Evolutionary conservation across 169 alveolate species (phyloP), one percentile per base, ranked within the genome.

Genomic region (Eimeria tenella): DNA sequence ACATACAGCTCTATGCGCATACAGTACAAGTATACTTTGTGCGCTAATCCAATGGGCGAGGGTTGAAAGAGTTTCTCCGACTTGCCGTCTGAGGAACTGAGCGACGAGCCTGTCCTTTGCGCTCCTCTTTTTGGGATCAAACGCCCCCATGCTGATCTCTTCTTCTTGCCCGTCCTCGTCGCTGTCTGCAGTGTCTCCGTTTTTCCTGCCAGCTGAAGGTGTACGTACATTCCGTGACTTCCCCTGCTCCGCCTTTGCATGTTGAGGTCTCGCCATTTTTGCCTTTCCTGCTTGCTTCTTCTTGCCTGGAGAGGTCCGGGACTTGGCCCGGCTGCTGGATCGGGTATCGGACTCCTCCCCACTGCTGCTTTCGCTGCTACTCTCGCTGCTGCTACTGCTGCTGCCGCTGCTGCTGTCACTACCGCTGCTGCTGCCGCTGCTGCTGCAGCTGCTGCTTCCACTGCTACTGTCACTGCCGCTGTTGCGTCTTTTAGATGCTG

Each of bases 51-150:
- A 31, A 31, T 31, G 42, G 42, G 42, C 42, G 42, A 2, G 42
- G 42, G 42, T 31, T 31, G 2, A 31, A 31, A 31, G 42, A 31
- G 42, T 31, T 31, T 31, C 42, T 31, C 58, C 13, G 42, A 4
- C 77, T 25, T 71, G 83, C 95, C 94, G 65, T 49, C 95, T 91
- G 71, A 96, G 95, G 55, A 96, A 84, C 49, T 96, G 97, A 4
- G 97, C 96, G 31, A 96, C 97, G 53, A 96, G 95, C 50, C 95
- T 95, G 83, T 94, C 97, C 77, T 93, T 96, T 4, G 77, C 17
- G 58, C 95, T 91, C 49, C 97, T 75, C 75, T 94, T 95, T 8
- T 94, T 88, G 8, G 97, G 97, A 75, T 96, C 96, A 73, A 96
- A 96, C 15, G 96, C 86, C 5, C 97, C 96, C 96, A 96, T 94